phyloP scores from a whole-genome alignment of 768 basidiomycete genomes.

The Russula sp. region DNA sequence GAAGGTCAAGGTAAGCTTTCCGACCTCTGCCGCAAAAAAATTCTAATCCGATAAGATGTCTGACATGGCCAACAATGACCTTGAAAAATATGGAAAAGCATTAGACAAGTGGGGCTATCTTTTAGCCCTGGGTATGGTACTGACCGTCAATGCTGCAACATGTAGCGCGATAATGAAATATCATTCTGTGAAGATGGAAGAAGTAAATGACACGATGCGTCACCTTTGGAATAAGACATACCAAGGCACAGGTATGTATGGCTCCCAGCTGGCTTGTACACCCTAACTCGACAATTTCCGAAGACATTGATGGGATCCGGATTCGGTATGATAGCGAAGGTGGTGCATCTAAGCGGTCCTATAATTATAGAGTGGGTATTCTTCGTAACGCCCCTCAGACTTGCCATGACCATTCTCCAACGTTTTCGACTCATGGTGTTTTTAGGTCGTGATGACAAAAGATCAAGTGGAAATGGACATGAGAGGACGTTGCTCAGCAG shows the following conservation, averaged over 20 bases:
- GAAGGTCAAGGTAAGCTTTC: slow-evolving; percentile 73
- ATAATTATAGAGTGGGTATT: slow-evolving; percentile 84
- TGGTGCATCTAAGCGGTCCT: slow-evolving; percentile 81
- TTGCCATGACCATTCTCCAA: not conserved
- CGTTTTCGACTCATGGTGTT: slow-evolving; percentile 8
- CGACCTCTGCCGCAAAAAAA: not conserved
- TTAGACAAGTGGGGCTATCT: slow-evolving; percentile 72
- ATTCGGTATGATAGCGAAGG: slow-evolving; percentile 93
- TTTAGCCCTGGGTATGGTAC: not conserved
- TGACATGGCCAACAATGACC: slow-evolving; percentile 93
- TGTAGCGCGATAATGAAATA: slow-evolving; percentile 97
- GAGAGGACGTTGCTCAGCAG: slow-evolving; percentile 96
- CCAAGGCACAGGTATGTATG: slow-evolving; percentile 80
- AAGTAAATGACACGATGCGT: slow-evolving; percentile 96
- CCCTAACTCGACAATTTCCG: slow-evolving; percentile 5
- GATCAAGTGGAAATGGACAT: slow-evolving; percentile 99
- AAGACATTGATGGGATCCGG: slow-evolving; percentile 96
- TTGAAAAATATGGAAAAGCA: slow-evolving; percentile 97
- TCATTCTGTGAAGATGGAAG: slow-evolving; percentile 96
- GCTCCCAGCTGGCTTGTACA: not conserved
- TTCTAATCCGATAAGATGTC: slow-evolving; percentile 56
- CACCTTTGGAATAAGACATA: slow-evolving; percentile 99
- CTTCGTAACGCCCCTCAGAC: not conserved
- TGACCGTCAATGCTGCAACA: slow-evolving; percentile 20
- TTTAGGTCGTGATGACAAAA: slow-evolving; percentile 96